Evolutionary conservation across 208 protist genomes (phyloP).

Genomic region (Trypanosoma melophagium): DNA sequence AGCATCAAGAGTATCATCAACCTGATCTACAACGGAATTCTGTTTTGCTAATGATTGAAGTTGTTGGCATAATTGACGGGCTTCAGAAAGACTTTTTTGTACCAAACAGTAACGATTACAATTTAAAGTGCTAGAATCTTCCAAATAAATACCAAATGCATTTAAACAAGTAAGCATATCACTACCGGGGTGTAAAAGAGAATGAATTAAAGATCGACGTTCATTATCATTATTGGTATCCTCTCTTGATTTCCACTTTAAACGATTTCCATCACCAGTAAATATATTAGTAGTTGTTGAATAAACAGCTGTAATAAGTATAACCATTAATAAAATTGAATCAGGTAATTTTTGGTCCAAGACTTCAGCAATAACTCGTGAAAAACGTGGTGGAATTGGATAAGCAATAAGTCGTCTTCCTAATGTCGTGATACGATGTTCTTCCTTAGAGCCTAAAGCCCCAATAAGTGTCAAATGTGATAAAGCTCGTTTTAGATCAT

Average conservation of each 20-base stretch:
- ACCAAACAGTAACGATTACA: conserved; percentile 75
- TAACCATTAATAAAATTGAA: conserved; percentile 46
- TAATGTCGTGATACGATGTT: conserved; percentile 64
- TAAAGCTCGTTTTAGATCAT: conserved; percentile 69
- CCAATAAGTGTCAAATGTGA: conserved; percentile 74
- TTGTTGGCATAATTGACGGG: conserved; percentile 64
- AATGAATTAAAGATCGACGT: conserved; percentile 43
- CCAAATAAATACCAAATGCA: conserved; percentile 69
- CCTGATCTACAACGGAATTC: conserved; percentile 34
- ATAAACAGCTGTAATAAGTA: conserved; percentile 55
- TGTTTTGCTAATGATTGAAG: conserved; percentile 42
- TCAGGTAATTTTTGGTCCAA: conserved; percentile 31
- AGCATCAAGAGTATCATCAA: conserved; percentile 68
- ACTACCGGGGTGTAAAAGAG: conserved; percentile 79
- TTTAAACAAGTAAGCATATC: conserved; percentile 82
- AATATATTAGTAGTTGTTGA: conserved; percentile 85
- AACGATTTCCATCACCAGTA: conserved; percentile 75
- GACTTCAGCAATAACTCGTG: conserved; percentile 67
- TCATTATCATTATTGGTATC: conserved; percentile 31
- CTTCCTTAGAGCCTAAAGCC: conserved; percentile 50
- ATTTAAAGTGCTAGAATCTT: conserved; percentile 29
- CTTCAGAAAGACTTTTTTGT: conserved; percentile 84
- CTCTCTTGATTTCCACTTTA: conserved; percentile 64
- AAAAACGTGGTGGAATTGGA: conserved; percentile 85
- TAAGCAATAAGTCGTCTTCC: conserved; percentile 71